phyloP scores from a whole-genome alignment of 2,329 filamentous ascomycete genomes.

The Phialophora expanda region DNA sequence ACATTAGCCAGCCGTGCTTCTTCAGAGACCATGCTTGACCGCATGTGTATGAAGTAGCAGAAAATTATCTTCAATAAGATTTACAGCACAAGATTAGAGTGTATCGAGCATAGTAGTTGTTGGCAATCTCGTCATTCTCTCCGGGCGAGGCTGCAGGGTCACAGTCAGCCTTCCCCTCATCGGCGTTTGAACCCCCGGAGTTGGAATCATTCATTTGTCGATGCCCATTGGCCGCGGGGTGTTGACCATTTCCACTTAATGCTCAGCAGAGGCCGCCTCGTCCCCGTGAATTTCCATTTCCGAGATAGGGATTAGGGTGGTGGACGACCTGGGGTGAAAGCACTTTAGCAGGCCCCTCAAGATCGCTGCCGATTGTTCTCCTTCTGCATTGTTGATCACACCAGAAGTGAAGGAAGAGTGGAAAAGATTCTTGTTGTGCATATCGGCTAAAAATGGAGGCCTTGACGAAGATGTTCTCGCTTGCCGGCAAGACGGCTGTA shows the following conservation, averaged over 20 bases:
- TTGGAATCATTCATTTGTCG: conserved; percentile 13
- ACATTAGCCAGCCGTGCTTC: neutral
- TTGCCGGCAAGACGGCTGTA: conserved; percentile 50
- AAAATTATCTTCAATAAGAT: neutral
- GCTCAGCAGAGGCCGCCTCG: neutral
- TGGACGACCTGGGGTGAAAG: neutral
- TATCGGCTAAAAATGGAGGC: conserved; percentile 18
- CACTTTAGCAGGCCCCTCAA: neutral
- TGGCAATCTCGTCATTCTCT: conserved; percentile 17
- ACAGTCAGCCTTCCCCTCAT: conserved; percentile 16
- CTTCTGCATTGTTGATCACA: neutral
- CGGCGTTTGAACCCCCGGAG: conserved; percentile 2
- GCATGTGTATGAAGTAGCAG: neutral
- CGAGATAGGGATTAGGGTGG: neutral
- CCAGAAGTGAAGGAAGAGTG: neutral
- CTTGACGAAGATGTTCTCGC: conserved; percentile 38
- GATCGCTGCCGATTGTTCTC: neutral
- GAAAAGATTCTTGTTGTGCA: neutral
- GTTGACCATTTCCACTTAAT: neutral
- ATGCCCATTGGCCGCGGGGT: neutral
- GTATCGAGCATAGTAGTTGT: neutral
- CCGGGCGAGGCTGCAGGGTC: conserved; percentile 17
- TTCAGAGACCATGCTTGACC: neutral
- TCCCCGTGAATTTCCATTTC: conserved; percentile 17
- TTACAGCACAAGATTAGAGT: neutral